Base-by-base conservation (phyloP, 495 filamentous ascomycete genomes). In the Pseudomonodictys pantanalensis region DNA sequence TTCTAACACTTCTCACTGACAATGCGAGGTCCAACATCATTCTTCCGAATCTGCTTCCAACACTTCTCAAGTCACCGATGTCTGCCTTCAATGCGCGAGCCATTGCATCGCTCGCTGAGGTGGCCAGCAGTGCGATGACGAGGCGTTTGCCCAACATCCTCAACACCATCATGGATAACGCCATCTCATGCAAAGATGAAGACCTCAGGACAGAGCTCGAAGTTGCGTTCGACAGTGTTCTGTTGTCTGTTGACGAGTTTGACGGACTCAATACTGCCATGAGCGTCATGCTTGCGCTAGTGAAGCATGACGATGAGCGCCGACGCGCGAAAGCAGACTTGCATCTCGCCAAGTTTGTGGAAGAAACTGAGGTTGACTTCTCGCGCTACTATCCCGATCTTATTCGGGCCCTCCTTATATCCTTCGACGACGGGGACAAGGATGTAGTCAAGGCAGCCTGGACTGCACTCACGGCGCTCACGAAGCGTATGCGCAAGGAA, bases 251-350 rank as follows among this genome's bases (percentile, higher is more conserved):
- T 52, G 95, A 97, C 75, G 95, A 97, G 72, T 95, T 83, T 63
- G 93, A 98, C 73, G 95, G 93, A 18, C 79, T 98, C 23, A 97
- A 96, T 64, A 91, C 87, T 10, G 86, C 86, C 42, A 96, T 98
- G 90, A 95, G 86, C 67, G 90, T 91, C 25, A 86, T 97, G 75
- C 75, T 97, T 41, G 81, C 85, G 42, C 77, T 97, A 29, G 80
- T 89, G 60, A 97, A 97, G 76, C 85, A 97, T 69, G 88, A 96
- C 35, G 93, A 98, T 67, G 91, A 97, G 71, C 82, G 77, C 55
- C 89, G 86, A 69, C 85, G 93, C 45, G 80, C 87, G 17, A 80
- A 79, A 22, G 89, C 89, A n/a, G 88, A 87, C 41, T 73, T 80
- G 10, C 90, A 95, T 58, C 80, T 98, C 11, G 86, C 88, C 64